Conservation (phyloP, 1,284 basidiomycete species). For the Farysia itapuensis region DNA sequence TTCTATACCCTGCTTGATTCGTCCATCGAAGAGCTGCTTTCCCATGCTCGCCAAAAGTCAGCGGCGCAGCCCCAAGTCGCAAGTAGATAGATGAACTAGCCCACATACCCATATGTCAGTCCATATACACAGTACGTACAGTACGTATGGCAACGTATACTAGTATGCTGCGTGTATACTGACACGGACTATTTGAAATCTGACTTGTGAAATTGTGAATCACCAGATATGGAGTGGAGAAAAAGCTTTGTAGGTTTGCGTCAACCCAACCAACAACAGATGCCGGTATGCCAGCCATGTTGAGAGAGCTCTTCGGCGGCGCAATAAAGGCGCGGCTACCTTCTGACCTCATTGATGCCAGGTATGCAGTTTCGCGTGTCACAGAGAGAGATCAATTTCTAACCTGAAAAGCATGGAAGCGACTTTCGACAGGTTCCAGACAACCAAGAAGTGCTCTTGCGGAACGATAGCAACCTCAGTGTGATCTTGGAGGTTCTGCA, state of each 20-base stretch:
- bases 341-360: constrained; percentile 73
- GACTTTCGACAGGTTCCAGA: constrained; percentile 91
- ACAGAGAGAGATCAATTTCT: background rate
- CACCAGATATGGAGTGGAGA: too few relatives aligned
- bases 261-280: too few relatives aligned
- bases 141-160: too few relatives aligned
- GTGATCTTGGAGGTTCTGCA: constrained; percentile 85
- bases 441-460: constrained; percentile 90
- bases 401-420: constrained; percentile 66
- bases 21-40: constrained; percentile 25
- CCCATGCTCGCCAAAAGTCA: too few relatives aligned
- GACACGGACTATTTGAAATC: too few relatives aligned
- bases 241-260: too few relatives aligned
- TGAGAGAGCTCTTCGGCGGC: constrained; percentile 65
- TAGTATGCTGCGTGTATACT: too few relatives aligned
- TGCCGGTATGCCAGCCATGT: constrained; percentile 1
- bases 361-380: constrained; percentile 65
- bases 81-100: too few relatives aligned
- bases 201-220: too few relatives aligned
- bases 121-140: too few relatives aligned
- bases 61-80: too few relatives aligned
- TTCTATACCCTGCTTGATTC: constrained; percentile 41
- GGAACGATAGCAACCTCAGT: constrained; percentile 71
- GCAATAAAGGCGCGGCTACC: constrained; percentile 74
- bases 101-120: too few relatives aligned